Conservation (phyloP, 2,329 filamentous ascomycete species). For the Fusarium pseudograminearum region DNA sequence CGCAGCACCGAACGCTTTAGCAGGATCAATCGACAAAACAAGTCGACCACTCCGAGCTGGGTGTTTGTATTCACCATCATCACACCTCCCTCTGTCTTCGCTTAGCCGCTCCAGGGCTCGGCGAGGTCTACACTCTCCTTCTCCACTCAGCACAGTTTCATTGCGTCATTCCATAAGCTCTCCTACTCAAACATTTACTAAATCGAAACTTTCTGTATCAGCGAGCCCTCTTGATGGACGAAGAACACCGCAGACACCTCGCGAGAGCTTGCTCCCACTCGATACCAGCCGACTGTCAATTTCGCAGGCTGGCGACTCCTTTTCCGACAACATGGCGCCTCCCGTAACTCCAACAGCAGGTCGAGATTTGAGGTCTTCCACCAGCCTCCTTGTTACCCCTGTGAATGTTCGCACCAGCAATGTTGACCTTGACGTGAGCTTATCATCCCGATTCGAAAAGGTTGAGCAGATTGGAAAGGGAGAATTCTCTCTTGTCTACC, state of each 20-base stretch:
- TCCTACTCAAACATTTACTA: conserved; percentile 62
- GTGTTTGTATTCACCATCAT: conserved; percentile 51
- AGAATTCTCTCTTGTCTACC: conserved; percentile 94
- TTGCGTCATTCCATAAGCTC: conserved; percentile 45
- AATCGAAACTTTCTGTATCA: conserved; percentile 61
- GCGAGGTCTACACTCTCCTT: conserved; percentile 52
- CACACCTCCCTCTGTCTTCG: conserved; percentile 54
- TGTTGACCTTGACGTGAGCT: conserved; percentile 77
- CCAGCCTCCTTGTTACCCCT: conserved; percentile 71
- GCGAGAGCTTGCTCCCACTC: conserved; percentile 77
- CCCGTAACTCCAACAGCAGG: conserved; percentile 86
- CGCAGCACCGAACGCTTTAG: conserved; percentile 22
- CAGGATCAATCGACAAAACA: conserved; percentile 27
- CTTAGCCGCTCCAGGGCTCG: conserved; percentile 51
- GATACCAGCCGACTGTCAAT: conserved; percentile 89
- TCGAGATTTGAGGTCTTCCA: conserved; percentile 63
- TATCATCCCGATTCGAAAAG: conserved; percentile 82
- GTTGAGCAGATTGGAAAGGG: conserved; percentile 86
- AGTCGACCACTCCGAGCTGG: conserved; percentile 48
- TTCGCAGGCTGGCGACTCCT: conserved; percentile 66
- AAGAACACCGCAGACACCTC: conserved; percentile 81
- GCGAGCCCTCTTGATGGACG: conserved; percentile 71
- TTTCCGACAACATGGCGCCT: conserved; percentile 54
- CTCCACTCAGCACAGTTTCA: conserved; percentile 50
- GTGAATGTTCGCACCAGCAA: conserved; percentile 76